Conservation (phyloP, 1,139 yeast genomes). For the Hyphopichia buzzinii region DNA sequence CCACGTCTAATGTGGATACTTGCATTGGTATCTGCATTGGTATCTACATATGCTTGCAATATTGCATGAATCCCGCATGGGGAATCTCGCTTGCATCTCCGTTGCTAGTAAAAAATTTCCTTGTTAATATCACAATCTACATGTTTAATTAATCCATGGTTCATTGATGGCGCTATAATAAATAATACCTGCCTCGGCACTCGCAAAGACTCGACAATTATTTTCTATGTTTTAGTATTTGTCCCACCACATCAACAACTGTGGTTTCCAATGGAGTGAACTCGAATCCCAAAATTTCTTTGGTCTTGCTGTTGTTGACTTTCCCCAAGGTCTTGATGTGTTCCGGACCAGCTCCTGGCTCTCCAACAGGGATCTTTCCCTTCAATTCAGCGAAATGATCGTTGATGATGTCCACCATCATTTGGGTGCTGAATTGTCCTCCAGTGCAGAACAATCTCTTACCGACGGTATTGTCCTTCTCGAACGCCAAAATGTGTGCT, state of each 20-base stretch:
- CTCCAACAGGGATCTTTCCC: conserved; percentile 27
- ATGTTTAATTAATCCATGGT: no score
- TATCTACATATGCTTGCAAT: no score
- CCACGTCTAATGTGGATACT: no score
- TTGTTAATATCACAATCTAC: no score
- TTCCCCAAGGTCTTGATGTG: conserved; percentile 21
- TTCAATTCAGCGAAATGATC: conserved; percentile 25
- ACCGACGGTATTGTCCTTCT: conserved; percentile 20
- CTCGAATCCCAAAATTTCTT: conserved; percentile 25
- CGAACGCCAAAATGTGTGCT: conserved; percentile 33
- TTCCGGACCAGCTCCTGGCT: conserved; percentile 20
- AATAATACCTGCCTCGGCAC: no score
- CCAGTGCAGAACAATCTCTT: conserved; percentile 26
- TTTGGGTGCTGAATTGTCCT: conserved; percentile 33
- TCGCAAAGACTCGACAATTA: no score
- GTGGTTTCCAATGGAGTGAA: conserved; percentile 12
- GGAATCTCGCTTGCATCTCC: no score
- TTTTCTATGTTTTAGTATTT: conserved; percentile 9
- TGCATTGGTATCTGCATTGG: no score
- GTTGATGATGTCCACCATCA: conserved; percentile 31
- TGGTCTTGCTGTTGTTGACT: conserved; percentile 24
- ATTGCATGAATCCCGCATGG: no score
- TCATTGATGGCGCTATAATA: no score
- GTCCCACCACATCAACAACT: conserved; percentile 2
- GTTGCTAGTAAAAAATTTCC: no score